A percentile compares a stretch with the other conserved stretches of the same genome.
phyloP scores from a whole-genome alignment of 1,139 yeast species.

The Kurtzmaniella quercitrusa region DNA sequence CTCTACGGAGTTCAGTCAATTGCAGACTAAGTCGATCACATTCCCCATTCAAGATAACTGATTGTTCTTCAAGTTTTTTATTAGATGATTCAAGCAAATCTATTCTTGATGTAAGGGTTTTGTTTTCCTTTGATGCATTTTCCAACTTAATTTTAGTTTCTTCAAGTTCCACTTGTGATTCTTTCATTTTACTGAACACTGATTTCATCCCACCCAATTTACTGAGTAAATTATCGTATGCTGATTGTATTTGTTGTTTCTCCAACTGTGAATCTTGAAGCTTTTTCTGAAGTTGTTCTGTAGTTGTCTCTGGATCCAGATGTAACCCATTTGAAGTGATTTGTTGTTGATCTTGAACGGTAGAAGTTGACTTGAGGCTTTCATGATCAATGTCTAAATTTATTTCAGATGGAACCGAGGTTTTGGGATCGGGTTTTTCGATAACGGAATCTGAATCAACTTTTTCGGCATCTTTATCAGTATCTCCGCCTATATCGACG shows the following conservation, averaged over 20 bases:
- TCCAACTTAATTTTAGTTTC: conserved; percentile 5
- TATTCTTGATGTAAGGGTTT: conserved; percentile 11
- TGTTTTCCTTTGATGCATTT: conserved; percentile 26
- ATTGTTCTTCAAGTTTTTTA: conserved; percentile 44
- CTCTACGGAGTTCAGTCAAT: conserved; percentile 42
- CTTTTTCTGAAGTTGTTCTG: conserved; percentile 1
- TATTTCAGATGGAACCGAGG: no score
- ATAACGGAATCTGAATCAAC: no score
- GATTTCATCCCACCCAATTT: conserved; percentile 79
- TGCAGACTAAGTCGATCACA: conserved; percentile 59
- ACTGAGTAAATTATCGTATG: conserved; percentile 71
- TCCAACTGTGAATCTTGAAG: conserved; percentile 32
- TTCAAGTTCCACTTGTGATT: conserved; percentile 68
- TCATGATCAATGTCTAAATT: no score
- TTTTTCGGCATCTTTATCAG: no score
- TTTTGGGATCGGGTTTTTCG: no score
- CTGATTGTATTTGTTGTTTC: conserved; percentile 62
- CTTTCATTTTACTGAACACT: conserved; percentile 70
- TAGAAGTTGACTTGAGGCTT: not conserved
- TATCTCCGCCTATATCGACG: no score
- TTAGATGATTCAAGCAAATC: conserved; percentile 10
- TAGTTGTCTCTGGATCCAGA: not conserved
- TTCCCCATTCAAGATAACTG: conserved; percentile 56
- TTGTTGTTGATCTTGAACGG: not conserved
- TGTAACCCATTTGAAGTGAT: not conserved